Base-by-base conservation (phyloP, 805 yeast species). In the Cyberlindnera misumaiensis region DNA sequence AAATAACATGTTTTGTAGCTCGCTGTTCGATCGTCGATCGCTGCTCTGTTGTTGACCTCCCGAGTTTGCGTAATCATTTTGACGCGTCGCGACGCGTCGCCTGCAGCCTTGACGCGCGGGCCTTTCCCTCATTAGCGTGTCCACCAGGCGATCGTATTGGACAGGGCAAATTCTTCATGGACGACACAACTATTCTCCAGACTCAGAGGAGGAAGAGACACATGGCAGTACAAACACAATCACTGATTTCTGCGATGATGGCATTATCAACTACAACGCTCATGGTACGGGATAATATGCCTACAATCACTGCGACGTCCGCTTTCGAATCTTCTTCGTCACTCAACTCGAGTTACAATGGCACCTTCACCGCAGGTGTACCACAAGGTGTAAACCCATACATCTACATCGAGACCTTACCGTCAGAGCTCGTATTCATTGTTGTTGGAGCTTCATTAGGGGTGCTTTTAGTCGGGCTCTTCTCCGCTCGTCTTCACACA, bases 361-460 rank as follows among this genome's bases (percentile, higher is more conserved):
- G 26, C 8, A 52, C 57, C 1, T 53, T 56, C 51, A 38, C 58
- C 4, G 49, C 51, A n/a, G 41, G 32, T 4, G 49, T 53, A 12
- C 53, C 59, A 16, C 41, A 55, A 5, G 42, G 35, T 10, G 14
- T 20, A 8, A 83, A 83, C 58, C 88, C 90, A 14, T 75, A 67
- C 49, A 65, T 83, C 15, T 52, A 65, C 20, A 57, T 65, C 26
- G 59, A 73, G 12, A 55, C 52, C 6, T 65, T 72, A 31, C 80
- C 82, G 1, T 68, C 72, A 35, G 94, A 93, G 3, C 79, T 90
- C 2, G 85, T 83, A 4, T 85, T 83, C 60, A 83, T 85, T 32
- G 82, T 82, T 0, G 78, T 83, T 42, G 95, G 93, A 3, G 68
- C 78, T 18, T 70, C 77, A 28, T 66, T 84, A 12, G 85, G 80